These are phyloP conservation scores for Trametes maxima DNA, from an alignment of 768 basidiomycete species.

Conservation along the genomic window DNA sequence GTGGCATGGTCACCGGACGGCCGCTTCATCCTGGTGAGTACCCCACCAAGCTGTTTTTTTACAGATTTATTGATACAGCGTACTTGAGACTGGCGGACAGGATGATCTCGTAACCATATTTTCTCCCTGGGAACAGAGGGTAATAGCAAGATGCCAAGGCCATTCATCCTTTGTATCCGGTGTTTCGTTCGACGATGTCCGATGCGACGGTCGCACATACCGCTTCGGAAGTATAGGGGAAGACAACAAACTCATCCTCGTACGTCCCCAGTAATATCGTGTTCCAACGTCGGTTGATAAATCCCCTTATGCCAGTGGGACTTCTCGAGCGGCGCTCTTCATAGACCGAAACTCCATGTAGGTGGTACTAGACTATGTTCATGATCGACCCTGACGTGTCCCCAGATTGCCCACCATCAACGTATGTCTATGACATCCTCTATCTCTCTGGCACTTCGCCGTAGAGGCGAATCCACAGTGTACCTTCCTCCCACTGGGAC, in stretches of 20 bases:
- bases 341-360: constrained; percentile 79
- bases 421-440: constrained; percentile 80
- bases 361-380: constrained; percentile 6
- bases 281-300: not conserved
- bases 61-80: constrained; percentile 1
- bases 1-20: constrained; percentile 97
- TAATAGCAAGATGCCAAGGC: constrained; percentile 95
- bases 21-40: constrained; percentile 78
- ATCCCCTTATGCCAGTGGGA: constrained; percentile 70
- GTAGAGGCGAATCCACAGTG: constrained; percentile 50
- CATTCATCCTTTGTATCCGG: constrained; percentile 93
- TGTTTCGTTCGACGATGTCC: constrained; percentile 87
- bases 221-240: constrained; percentile 96
- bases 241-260: constrained; percentile 92
- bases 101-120: constrained; percentile 95
- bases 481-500: constrained; percentile 51
- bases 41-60: not conserved
- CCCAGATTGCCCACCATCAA: constrained; percentile 61
- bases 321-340: constrained; percentile 88
- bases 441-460: constrained; percentile 69
- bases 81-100: constrained; percentile 84
- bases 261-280: constrained; percentile 37
- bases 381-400: not conserved
- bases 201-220: constrained; percentile 88
- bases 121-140: constrained; percentile 91